phyloP scores from a whole-genome alignment of 257 asterid species.

The Plectranthus barbatus region DNA sequence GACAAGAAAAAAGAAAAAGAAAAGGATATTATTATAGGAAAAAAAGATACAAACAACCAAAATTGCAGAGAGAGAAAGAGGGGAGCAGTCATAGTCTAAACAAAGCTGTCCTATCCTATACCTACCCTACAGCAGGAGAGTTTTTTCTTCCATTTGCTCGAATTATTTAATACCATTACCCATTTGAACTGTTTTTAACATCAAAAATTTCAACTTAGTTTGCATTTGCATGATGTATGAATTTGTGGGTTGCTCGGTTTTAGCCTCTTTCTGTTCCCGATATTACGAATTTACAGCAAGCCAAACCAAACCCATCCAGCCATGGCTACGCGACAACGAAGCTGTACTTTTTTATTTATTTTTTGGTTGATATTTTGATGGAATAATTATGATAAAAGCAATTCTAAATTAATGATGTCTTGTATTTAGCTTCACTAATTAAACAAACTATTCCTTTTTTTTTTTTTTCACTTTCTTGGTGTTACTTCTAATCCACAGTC shows the following conservation, averaged over 20 bases:
- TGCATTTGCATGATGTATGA: constrained; percentile 5
- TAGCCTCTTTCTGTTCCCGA: constrained; percentile 11
- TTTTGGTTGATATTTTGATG: not conserved
- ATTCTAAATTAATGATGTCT: too few species aligned
- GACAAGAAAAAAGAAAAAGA: constrained; percentile 1
- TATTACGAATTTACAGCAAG: constrained; percentile 25
- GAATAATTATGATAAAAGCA: constrained; percentile 24
- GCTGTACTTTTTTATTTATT: not conserved
- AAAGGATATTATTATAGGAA: not conserved
- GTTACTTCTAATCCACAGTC: too few species aligned
- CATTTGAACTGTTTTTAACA: constrained; percentile 13
- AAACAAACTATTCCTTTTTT: too few species aligned
- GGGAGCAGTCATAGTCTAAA: constrained; percentile 21
- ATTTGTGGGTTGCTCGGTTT: constrained; percentile 17
- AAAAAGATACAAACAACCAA: constrained; percentile 11
- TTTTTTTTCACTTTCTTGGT: too few species aligned
- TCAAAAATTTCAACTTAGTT: constrained; percentile 20
- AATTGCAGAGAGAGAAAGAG: constrained; percentile 7
- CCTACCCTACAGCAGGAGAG: constrained; percentile 42
- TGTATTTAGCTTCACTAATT: too few species aligned
- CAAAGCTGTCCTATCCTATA: constrained; percentile 49
- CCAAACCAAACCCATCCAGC: too few species aligned
- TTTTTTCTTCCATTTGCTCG: constrained; percentile 13
- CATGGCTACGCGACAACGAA: constrained; percentile 37
- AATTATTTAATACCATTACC: constrained; percentile 17